Conservation (phyloP, 202 grass and related monocot genomes). For the Panicum hallii region DNA sequence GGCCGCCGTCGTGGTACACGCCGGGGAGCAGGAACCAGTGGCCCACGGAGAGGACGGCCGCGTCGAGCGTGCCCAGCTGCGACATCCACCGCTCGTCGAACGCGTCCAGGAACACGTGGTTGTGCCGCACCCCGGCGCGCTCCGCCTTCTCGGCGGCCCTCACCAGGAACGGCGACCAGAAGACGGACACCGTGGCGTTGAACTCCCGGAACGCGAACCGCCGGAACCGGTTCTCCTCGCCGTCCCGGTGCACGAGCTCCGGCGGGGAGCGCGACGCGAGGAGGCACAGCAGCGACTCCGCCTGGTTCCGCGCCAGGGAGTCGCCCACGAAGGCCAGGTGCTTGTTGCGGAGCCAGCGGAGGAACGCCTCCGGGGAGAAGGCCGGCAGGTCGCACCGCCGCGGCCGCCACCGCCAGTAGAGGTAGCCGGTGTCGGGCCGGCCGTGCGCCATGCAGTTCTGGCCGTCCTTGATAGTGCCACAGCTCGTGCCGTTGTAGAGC, state of each 20-base stretch:
- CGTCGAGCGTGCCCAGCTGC: constrained; percentile 52
- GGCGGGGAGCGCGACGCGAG: constrained; percentile 55
- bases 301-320: constrained; percentile 88
- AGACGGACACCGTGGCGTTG: constrained; percentile 77
- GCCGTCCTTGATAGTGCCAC: constrained; percentile 78
- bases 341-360: constrained; percentile 55
- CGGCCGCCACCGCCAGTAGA: constrained; percentile 84
- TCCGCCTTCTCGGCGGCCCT: constrained; percentile 67
- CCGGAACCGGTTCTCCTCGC: constrained; percentile 61
- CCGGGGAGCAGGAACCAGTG: constrained; percentile 81
- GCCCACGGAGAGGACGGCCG: constrained; percentile 54
- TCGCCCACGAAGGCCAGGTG: constrained; percentile 87
- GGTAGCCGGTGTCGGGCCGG: constrained; percentile 78
- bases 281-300: constrained; percentile 85
- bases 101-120: constrained; percentile 70
- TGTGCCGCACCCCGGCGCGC: constrained; percentile 61
- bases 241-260: constrained; percentile 58
- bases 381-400: constrained; percentile 59
- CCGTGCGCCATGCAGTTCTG: constrained; percentile 96
- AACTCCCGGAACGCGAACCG: constrained; percentile 65
- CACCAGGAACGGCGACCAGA: constrained; percentile 88
- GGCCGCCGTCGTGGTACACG: constrained; percentile 69
- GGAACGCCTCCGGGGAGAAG: constrained; percentile 70
- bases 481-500: constrained; percentile 68
- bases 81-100: constrained; percentile 82